Evolutionary conservation across 257 asterid species (phyloP).

Genomic region (Salvia splendens): DNA sequence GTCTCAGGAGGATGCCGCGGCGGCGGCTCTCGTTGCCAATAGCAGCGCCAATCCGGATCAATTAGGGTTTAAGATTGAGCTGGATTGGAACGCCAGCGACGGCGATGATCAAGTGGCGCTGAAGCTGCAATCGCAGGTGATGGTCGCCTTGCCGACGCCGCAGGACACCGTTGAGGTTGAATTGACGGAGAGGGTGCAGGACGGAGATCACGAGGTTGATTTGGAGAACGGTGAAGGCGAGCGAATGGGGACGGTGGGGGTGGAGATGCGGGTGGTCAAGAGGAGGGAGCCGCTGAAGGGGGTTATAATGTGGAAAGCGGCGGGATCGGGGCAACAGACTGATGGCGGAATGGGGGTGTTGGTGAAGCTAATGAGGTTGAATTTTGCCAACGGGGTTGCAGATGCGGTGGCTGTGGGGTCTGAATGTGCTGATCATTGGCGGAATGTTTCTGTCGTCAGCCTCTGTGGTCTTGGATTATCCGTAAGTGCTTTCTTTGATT

Average conservation of each 20-base stretch:
- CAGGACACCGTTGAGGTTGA: slow-evolving; percentile 77
- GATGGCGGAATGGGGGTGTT: slow-evolving; percentile 90
- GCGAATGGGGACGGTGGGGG: slow-evolving; percentile 41
- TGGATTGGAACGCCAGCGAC: slow-evolving; percentile 86
- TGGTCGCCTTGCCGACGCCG: slow-evolving; percentile 94
- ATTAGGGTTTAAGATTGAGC: slow-evolving; percentile 70
- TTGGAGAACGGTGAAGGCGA: slow-evolving; percentile 32
- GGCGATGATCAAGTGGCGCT: slow-evolving; percentile 94
- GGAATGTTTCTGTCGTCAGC: slow-evolving; percentile 71
- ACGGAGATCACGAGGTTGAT: slow-evolving; percentile 27
- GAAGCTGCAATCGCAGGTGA: slow-evolving; percentile 91
- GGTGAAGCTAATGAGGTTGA: slow-evolving; percentile 76
- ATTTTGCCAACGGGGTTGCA: slow-evolving; percentile 59
- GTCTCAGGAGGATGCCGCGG: slow-evolving; percentile 35
- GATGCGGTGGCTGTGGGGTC: slow-evolving; percentile 46
- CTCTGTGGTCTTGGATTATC: slow-evolving; percentile 79
- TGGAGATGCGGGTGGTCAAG: slow-evolving; percentile 81
- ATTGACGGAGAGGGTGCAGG: slow-evolving; percentile 43
- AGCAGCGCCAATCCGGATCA: slow-evolving; percentile 37
- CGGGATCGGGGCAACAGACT: slow-evolving; percentile 84
- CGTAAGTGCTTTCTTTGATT: slow-evolving; percentile 43
- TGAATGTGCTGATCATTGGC: slow-evolving; percentile 79
- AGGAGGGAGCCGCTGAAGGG: slow-evolving; percentile 83
- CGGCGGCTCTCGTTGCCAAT: neutral
- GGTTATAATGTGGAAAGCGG: slow-evolving; percentile 69